Conservation (phyloP, 768 basidiomycete species). For the Mycena latifolia region DNA sequence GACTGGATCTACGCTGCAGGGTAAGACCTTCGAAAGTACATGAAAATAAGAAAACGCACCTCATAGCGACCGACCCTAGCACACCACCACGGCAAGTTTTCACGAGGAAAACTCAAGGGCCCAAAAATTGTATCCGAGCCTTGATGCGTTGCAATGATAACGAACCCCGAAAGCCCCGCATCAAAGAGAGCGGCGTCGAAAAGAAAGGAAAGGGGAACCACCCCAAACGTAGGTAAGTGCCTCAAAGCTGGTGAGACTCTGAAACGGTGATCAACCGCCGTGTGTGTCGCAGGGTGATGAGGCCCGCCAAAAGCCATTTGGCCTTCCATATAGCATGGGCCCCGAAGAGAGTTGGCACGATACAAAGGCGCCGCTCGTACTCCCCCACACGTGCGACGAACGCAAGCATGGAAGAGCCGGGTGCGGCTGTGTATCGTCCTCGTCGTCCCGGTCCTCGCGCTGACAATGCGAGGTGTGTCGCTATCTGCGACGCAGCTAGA, state of each 20-base stretch:
- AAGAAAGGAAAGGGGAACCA: conserved; percentile 21
- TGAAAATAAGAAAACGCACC: neutral
- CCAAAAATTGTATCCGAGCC: conserved; percentile 23
- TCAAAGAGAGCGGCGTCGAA: conserved; percentile 1
- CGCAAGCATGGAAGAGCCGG: conserved; percentile 27
- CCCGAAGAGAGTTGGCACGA: conserved; percentile 23
- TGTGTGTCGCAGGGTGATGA: conserved; percentile 26
- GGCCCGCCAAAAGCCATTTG: conserved; percentile 9
- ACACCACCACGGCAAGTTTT: neutral
- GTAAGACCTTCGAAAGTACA: neutral
- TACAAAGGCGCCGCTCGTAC: conserved; percentile 28
- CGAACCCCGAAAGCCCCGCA: neutral
- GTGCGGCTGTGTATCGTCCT: conserved; percentile 24
- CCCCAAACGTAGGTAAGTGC: conserved; percentile 26
- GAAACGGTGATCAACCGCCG: conserved; percentile 33
- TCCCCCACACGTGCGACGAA: conserved; percentile 19
- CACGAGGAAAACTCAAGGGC: conserved; percentile 15
- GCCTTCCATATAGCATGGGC: conserved; percentile 4
- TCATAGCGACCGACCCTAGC: too few species aligned
- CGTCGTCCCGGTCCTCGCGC: conserved; percentile 9
- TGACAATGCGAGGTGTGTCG: conserved; percentile 9
- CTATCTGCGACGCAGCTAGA: neutral
- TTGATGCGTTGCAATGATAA: neutral
- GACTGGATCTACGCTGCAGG: too few species aligned
- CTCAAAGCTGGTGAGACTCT: conserved; percentile 34